phyloP scores from a whole-genome alignment of 805 yeast genomes.

The Pichia kluyveri region DNA sequence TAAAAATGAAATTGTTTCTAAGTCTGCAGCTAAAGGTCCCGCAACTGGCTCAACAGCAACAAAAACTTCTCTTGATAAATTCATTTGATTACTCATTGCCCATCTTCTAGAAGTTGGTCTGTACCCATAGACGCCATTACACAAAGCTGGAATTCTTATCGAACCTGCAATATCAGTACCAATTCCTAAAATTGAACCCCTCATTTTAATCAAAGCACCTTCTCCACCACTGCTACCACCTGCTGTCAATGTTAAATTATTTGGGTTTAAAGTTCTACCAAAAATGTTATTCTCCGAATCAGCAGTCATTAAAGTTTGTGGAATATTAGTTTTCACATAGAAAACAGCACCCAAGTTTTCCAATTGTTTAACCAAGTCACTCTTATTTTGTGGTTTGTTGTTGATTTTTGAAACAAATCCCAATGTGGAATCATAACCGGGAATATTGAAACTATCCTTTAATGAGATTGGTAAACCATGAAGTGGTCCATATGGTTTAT shows the following conservation, averaged over 20 bases:
- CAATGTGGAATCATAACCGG: slow-evolving; percentile 48
- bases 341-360: slow-evolving; percentile 49
- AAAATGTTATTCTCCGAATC: slow-evolving; percentile 52
- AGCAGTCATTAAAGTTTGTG: slow-evolving; percentile 60
- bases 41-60: slow-evolving; percentile 56
- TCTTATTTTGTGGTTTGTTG: slow-evolving; percentile 35
- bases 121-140: slow-evolving; percentile 48
- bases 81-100: slow-evolving; percentile 35
- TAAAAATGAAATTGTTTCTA: slow-evolving; percentile 59
- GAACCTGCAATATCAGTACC: slow-evolving; percentile 70
- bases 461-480: slow-evolving; percentile 64
- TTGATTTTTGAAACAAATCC: slow-evolving; percentile 45
- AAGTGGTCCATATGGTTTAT: slow-evolving; percentile 49
- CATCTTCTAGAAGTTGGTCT: slow-evolving; percentile 53
- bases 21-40: slow-evolving; percentile 50
- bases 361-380: slow-evolving; percentile 36
- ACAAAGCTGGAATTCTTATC: slow-evolving; percentile 59
- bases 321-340: slow-evolving; percentile 57
- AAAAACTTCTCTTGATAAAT: slow-evolving; percentile 53
- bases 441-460: slow-evolving; percentile 52
- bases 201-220: slow-evolving; percentile 50
- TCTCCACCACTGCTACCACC: slow-evolving; percentile 73
- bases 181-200: slow-evolving; percentile 45
- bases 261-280: slow-evolving; percentile 50
- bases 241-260: slow-evolving; percentile 45